phyloP scores from a whole-genome alignment of 2,329 filamentous ascomycete species.

The Mycosphaerelloides madeirae region DNA sequence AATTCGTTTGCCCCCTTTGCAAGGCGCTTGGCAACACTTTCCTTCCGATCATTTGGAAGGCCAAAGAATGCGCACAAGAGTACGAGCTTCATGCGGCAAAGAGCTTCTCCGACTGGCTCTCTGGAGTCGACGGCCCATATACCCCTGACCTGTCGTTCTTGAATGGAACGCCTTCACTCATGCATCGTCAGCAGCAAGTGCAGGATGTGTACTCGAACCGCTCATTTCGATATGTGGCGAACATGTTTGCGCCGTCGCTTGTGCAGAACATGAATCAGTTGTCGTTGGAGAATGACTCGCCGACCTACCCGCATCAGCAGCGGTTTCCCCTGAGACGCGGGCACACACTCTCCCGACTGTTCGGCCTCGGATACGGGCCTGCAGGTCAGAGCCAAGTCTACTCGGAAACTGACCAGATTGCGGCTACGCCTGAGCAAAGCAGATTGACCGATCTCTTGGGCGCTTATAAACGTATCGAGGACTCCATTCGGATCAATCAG shows the following conservation, averaged over 20 bases:
- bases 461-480: constrained; percentile 54
- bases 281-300: constrained; percentile 19
- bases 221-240: constrained; percentile 24
- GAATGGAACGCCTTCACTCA: constrained; percentile 29
- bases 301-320: constrained; percentile 12
- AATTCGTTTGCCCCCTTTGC: constrained; percentile 94
- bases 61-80: constrained; percentile 75
- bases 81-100: constrained; percentile 50
- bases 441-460: constrained; percentile 39
- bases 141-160: constrained; percentile 44
- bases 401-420: background rate
- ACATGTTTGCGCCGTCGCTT: constrained; percentile 27
- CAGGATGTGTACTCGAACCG: constrained; percentile 23
- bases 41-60: constrained; percentile 91
- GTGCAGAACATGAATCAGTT: constrained; percentile 29
- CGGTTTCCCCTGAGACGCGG: constrained; percentile 15
- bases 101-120: constrained; percentile 66
- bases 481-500: constrained; percentile 50
- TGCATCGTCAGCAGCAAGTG: constrained; percentile 29
- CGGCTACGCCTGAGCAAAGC: constrained; percentile 9
- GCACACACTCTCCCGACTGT: constrained; percentile 13
- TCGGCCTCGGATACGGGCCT: constrained; percentile 10
- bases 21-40: constrained; percentile 96
- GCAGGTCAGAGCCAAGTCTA: constrained; percentile 3
- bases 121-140: constrained; percentile 48